These are phyloP conservation scores for Leishmania mexicana DNA, from an alignment of 208 protist species.

Conservation along the genomic window DNA sequence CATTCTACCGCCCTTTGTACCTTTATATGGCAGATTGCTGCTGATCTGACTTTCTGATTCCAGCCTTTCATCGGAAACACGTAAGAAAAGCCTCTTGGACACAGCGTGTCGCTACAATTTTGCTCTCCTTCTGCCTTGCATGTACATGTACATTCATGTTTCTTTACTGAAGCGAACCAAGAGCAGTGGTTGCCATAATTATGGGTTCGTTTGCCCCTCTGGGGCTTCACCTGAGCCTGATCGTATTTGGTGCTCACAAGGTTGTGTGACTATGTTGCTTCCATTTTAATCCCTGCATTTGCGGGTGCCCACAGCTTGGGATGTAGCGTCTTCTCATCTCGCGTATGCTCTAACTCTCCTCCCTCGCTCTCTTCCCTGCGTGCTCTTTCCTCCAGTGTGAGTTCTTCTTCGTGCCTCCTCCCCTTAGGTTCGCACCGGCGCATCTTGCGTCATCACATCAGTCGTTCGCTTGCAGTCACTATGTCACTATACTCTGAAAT, in stretches of 20 bases:
- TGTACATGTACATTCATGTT: too few species aligned
- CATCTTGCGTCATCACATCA: neutral
- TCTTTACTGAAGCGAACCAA: neutral
- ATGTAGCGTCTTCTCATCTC: neutral
- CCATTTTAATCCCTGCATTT: neutral
- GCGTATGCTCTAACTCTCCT: neutral
- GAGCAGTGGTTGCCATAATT: neutral
- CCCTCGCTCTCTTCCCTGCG: neutral
- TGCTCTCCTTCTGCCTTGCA: neutral
- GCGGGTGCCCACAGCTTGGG: neutral
- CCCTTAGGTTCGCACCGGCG: neutral
- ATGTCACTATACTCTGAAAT: constrained; percentile 40
- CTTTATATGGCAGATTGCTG: neutral
- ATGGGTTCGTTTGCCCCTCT: neutral
- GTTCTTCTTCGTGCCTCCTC: neutral
- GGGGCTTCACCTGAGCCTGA: neutral
- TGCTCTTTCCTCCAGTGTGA: neutral
- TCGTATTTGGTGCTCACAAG: neutral
- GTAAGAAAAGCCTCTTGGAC: neutral
- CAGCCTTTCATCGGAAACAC: neutral
- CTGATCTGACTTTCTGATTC: neutral
- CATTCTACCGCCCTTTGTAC: neutral
- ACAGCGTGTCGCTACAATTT: neutral
- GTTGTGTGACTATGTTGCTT: neutral
- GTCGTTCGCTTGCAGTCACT: neutral